A percentile compares a stretch with the other conserved stretches of the same genome.
Evolutionary conservation across 306 rosid species (phyloP).

Genomic region (Trichosanthes cucumerina): DNA sequence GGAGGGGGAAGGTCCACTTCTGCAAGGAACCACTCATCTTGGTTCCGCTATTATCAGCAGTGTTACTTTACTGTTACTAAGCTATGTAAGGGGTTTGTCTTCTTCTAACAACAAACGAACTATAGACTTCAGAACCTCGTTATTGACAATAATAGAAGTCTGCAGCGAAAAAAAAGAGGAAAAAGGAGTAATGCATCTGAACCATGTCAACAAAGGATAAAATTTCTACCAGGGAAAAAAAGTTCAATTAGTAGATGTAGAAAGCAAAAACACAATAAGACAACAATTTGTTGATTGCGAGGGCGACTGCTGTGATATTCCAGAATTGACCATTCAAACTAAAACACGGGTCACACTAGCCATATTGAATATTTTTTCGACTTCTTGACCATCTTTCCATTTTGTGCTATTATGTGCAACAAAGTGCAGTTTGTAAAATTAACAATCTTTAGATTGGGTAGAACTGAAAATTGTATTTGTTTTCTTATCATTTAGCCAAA

Average conservation of each 20-base stretch:
- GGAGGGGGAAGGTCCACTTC: not conserved
- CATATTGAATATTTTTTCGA: not conserved
- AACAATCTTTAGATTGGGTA: not conserved
- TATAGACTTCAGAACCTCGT: slow-evolving; percentile 67
- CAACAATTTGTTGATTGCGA: not conserved
- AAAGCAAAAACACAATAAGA: slow-evolving; percentile 11
- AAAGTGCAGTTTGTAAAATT: not conserved
- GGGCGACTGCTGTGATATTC: not conserved
- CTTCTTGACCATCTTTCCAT: not conserved
- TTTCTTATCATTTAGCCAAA: too few relatives aligned
- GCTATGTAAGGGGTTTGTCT: slow-evolving; percentile 30
- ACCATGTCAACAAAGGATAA: not conserved
- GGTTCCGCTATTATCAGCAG: not conserved
- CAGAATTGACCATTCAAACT: not conserved
- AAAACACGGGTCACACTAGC: not conserved
- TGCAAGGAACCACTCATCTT: not conserved
- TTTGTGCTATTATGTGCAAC: not conserved
- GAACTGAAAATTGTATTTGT: not conserved
- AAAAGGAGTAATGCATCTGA: not conserved
- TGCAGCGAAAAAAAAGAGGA: slow-evolving; percentile 15
- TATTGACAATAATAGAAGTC: slow-evolving; percentile 40
- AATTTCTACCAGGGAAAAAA: not conserved
- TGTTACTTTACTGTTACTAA: not conserved
- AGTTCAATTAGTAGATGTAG: not conserved
- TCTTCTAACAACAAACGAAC: slow-evolving; percentile 80